Conservation (phyloP, 257 asterid species). For the Hygrophila difformis region DNA sequence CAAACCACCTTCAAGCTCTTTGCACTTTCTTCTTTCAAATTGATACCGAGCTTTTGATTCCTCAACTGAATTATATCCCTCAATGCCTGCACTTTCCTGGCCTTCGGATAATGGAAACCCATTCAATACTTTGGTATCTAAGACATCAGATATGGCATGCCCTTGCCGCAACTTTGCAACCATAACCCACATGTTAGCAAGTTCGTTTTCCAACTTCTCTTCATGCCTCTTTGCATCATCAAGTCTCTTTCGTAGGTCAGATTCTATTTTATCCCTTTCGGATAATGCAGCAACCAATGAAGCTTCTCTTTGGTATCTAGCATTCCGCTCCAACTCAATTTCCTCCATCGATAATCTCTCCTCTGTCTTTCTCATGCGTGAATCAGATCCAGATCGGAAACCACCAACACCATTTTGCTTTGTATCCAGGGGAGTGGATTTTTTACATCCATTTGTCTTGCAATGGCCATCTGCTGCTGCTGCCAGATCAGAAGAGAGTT, state of each 20-base stretch:
- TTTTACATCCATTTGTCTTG: slow-evolving; percentile 41
- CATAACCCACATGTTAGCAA: slow-evolving; percentile 55
- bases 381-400: slow-evolving; percentile 20
- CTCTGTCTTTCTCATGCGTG: slow-evolving; percentile 28
- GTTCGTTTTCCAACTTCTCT: slow-evolving; percentile 56
- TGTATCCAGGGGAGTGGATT: slow-evolving; percentile 22
- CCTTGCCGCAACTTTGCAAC: slow-evolving; percentile 44
- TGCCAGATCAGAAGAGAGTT: slow-evolving; percentile 44
- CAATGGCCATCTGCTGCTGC: slow-evolving; percentile 30
- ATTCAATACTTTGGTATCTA: slow-evolving; percentile 14
- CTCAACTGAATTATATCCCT: slow-evolving; percentile 24
- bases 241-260: slow-evolving; percentile 56
- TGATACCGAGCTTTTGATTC: slow-evolving; percentile 27
- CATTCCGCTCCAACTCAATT: slow-evolving; percentile 47
- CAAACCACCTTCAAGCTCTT: slow-evolving; percentile 22
- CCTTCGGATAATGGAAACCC: slow-evolving; percentile 22
- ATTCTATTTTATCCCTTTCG: slow-evolving; percentile 68
- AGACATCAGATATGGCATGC: slow-evolving; percentile 12
- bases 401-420: slow-evolving; percentile 28
- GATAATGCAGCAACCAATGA: slow-evolving; percentile 71
- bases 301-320: slow-evolving; percentile 72
- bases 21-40: slow-evolving; percentile 34
- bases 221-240: slow-evolving; percentile 62
- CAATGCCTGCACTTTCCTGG: slow-evolving; percentile 17
- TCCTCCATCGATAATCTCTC: slow-evolving; percentile 50